Conservation (phyloP, 208 protist species). For the Naegleria gruberi region DNA sequence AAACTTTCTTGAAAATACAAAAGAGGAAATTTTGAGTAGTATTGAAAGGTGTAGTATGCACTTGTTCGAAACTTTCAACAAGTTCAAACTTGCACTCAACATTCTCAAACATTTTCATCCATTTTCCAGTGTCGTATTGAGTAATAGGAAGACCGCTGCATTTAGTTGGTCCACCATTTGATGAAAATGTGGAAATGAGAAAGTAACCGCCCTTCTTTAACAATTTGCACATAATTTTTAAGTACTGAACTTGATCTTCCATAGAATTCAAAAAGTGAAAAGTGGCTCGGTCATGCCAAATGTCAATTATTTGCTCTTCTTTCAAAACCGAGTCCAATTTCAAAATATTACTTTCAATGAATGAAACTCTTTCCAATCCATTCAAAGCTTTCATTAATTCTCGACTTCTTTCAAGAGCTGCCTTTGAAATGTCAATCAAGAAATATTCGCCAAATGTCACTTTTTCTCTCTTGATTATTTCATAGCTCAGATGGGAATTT, state of each 20-base stretch:
- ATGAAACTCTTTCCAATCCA: not conserved
- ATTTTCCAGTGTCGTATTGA: not conserved
- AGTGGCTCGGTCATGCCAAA: not conserved
- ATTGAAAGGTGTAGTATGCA: not conserved
- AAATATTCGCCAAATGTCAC: not conserved
- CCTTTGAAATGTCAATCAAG: not conserved
- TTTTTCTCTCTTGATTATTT: not conserved
- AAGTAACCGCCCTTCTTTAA: not conserved
- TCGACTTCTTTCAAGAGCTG: not conserved
- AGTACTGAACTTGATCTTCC: not conserved
- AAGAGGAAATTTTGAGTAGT: not conserved
- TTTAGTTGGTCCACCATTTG: not conserved
- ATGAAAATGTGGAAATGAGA: not conserved
- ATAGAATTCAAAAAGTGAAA: not conserved
- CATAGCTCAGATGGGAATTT: not conserved
- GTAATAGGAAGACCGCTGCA: not conserved
- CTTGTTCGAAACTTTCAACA: not conserved
- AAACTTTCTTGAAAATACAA: not conserved
- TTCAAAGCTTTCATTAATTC: not conserved
- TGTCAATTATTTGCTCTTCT: not conserved
- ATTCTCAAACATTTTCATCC: not conserved
- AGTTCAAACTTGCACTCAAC: not conserved
- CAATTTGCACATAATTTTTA: not conserved
- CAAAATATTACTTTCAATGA: conserved; percentile 3
- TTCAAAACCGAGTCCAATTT: not conserved